Base-by-base conservation (phyloP, 768 basidiomycete species). In the Podaxis sp. region DNA sequence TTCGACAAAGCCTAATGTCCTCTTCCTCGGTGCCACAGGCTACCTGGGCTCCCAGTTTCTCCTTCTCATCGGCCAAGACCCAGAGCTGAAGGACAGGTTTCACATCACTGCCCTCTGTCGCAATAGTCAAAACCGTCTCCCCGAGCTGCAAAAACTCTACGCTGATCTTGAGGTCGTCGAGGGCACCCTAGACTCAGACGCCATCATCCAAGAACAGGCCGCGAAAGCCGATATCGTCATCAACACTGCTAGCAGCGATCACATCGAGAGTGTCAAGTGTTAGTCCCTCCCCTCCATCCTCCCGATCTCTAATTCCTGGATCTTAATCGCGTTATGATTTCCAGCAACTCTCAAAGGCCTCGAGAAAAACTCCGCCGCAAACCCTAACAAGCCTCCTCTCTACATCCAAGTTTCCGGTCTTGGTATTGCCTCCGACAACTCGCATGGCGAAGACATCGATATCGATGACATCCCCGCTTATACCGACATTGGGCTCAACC, bases 351-450 rank as follows among this genome's bases (percentile, higher is more conserved):
- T 81, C 2, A 68, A 67, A 1, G 80, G 78, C 12, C 68, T 81
- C 15, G 72, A 77, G 64, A 73, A 66, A n/a, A 71, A 71, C 59
- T 75, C 77, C 15, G 69, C 67, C n/a, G 66, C 64, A 29, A 67
- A 73, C 12, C 76, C 76, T 1, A 76, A 71, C 12, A 73, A 74
- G 27, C 76, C 78, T 1, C 81, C 80, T 0, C 59, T 80, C 25
- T 82, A 79, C 57, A 71, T 82, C 52, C 79, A 82, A 43, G 68
- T 79, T 19, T 80, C 80, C 1, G 80, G 80, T 2, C 68, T 70
- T 11, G 79, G 75, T 19, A 75, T 82, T 50, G 52, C 74, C 37
- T 74, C 75, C 58, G 77, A 81, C 69, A 77, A 77, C 60, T 72
- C 76, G 4, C 71, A 72, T 24, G 80, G 80, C 12, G 77, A 80